These are phyloP conservation scores for Backusella tarrabulga DNA, from an alignment of 192 early-diverging fungal species.

Conservation along the genomic window DNA sequence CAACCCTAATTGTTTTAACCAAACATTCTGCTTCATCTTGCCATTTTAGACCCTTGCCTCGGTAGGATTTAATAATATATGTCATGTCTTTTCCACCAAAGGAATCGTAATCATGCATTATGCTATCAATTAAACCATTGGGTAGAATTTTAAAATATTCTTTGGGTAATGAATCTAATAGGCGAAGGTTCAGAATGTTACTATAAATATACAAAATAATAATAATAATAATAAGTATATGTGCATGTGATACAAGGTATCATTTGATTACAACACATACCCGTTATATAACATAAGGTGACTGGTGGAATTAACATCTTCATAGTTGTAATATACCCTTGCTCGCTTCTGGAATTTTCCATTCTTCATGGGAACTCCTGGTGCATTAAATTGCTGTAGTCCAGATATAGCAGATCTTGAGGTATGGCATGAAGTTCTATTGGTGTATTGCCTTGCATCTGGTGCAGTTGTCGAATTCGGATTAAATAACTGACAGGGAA, in stretches of 20 bases:
- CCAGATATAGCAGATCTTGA: constrained; percentile 23
- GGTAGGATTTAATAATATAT: constrained; percentile 42
- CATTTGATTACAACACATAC: constrained; percentile 10
- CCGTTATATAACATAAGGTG: constrained; percentile 63
- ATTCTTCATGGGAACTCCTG: constrained; percentile 18
- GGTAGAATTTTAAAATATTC: constrained; percentile 17
- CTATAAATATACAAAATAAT: constrained; percentile 12
- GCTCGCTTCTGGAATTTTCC: constrained; percentile 28
- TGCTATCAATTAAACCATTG: constrained; percentile 26
- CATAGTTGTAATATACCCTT: constrained; percentile 55
- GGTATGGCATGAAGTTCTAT: constrained; percentile 57
- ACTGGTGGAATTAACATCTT: constrained; percentile 45
- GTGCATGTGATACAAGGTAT: background rate
- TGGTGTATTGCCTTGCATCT: constrained; percentile 47
- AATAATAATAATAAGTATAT: background rate
- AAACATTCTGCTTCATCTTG: constrained; percentile 65
- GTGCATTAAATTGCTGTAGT: constrained; percentile 3
- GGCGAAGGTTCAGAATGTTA: constrained; percentile 32
- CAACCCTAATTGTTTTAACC: constrained; percentile 71
- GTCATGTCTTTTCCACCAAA: constrained; percentile 57
- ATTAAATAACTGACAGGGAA: constrained; percentile 37
- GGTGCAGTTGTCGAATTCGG: constrained; percentile 42
- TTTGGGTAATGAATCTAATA: constrained; percentile 33
- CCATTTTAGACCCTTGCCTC: constrained; percentile 41
- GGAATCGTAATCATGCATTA: background rate